phyloP scores from a whole-genome alignment of 768 basidiomycete genomes.

The Podaxis carcinomalis region DNA sequence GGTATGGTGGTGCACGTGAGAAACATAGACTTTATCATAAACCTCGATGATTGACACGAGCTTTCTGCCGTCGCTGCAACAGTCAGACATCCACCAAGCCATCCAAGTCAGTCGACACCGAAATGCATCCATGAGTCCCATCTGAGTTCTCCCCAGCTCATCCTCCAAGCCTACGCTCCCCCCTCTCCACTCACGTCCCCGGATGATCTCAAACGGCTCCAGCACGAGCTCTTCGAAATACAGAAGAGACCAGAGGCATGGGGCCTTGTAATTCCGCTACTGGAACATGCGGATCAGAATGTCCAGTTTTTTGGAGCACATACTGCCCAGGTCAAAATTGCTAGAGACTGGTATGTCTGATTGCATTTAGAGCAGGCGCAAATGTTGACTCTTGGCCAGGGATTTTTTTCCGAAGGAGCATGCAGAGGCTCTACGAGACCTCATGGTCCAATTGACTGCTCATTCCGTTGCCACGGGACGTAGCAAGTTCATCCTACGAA shows the following conservation, averaged over 20 bases:
- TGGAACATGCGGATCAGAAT: slow-evolving; percentile 68
- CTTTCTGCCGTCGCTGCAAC: slow-evolving; percentile 51
- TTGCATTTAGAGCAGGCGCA: neutral
- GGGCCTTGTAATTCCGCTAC: slow-evolving; percentile 77
- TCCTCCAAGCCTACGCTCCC: slow-evolving; percentile 63
- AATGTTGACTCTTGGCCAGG: slow-evolving; percentile 38
- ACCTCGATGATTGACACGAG: slow-evolving; percentile 26
- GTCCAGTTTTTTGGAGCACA: slow-evolving; percentile 96
- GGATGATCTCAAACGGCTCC: slow-evolving; percentile 58
- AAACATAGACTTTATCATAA: slow-evolving; percentile 9
- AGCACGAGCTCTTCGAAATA: slow-evolving; percentile 71
- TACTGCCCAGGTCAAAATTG: slow-evolving; percentile 90
- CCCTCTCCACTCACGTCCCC: slow-evolving; percentile 41
- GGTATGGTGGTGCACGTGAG: neutral
- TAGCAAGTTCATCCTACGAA: slow-evolving; percentile 73
- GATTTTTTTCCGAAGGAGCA: slow-evolving; percentile 67
- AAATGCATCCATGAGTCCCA: slow-evolving; percentile 15
- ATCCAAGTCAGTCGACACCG: slow-evolving; percentile 45
- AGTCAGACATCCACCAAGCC: slow-evolving; percentile 52
- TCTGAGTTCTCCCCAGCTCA: slow-evolving; percentile 41
- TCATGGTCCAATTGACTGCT: slow-evolving; percentile 67
- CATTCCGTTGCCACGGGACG: slow-evolving; percentile 56
- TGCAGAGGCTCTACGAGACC: slow-evolving; percentile 51
- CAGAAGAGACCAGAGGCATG: slow-evolving; percentile 78
- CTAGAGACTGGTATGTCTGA: slow-evolving; percentile 75